Percentiles rank a stretch among this genome's conserved stretches.
phyloP scores from a whole-genome alignment of 1,139 yeast species.

The Pichia sp. region DNA sequence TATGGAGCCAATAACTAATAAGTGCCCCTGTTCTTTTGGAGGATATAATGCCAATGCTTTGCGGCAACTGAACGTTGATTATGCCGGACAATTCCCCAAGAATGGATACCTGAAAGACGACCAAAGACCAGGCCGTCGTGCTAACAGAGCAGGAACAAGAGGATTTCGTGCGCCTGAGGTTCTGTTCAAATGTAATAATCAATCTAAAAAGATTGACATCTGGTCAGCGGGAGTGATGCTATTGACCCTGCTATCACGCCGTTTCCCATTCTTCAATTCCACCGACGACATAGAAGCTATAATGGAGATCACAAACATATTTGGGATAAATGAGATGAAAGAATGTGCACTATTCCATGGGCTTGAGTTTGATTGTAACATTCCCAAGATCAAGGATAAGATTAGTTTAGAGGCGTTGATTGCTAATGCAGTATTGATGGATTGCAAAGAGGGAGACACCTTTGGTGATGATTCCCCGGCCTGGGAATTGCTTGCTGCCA shows the following conservation, averaged over 20 bases:
- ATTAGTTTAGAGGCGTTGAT: constrained; percentile 36
- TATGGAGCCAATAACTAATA: constrained; percentile 19
- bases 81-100: constrained; percentile 29
- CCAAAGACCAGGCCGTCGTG: constrained; percentile 82
- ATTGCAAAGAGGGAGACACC: constrained; percentile 33
- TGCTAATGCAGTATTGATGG: constrained; percentile 35
- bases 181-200: constrained; percentile 79
- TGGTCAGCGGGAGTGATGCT: constrained; percentile 94
- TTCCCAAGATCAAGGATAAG: constrained; percentile 40
- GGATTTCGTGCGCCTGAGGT: constrained; percentile 97
- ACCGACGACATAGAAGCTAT: constrained; percentile 91
- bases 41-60: constrained; percentile 26
- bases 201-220: constrained; percentile 74
- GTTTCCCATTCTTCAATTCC: constrained; percentile 86
- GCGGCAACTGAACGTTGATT: constrained; percentile 10
- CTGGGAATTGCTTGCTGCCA: constrained; percentile 31
- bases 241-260: constrained; percentile 62
- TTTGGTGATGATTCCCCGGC: constrained; percentile 36
- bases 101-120: constrained; percentile 81
- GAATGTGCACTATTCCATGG: constrained; percentile 86
- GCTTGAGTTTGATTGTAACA: constrained; percentile 70
- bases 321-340: constrained; percentile 72
- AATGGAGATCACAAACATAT: constrained; percentile 77
- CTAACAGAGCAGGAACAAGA: constrained; percentile 96
- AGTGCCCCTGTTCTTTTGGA: constrained; percentile 32